Base-by-base conservation (phyloP, 768 basidiomycete species). In the Steccherinum ochraceum region DNA sequence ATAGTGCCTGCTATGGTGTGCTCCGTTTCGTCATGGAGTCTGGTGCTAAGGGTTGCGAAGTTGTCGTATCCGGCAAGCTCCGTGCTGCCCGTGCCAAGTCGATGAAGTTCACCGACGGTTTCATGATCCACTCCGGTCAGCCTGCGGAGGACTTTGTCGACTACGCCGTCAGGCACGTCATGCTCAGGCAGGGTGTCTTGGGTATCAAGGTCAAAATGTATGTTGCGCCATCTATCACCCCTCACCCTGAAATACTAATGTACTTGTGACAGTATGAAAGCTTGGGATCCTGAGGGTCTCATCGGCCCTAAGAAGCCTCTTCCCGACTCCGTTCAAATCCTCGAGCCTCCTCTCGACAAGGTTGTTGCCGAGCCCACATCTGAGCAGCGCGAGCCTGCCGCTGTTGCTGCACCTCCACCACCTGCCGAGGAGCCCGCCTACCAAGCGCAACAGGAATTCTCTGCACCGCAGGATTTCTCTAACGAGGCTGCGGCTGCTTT, bases 21-120 rank as follows among this genome's bases (percentile, higher is more conserved):
- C 93, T 99, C 66, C 93, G 96, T 66, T 99, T 97, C 78, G 93
- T 99, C 62, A 99, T 99, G 96, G 96, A 99, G 76, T 97, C 95
- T 52, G 91, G 91, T 61, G 96, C 96, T 60, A 99, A 99, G 77
- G 96, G 96, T 71, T 97, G 94, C 67, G 96, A 99, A 73, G 96
- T 99, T 57, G 92, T 98, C 66, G 94, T 99, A 58, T 98, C 95
- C 57, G 96, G 96, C 68, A 99, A 99, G 74, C 92, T 99, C 67
- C 93, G 96, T 68, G 96, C 95, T 58, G 96, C 96, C 58, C 93
- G 95, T 80, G 96, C 96, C 65, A 99, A 99, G 76, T 90, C 93
- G 18, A 99, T 99, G 96, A 99, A 99, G 74, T 98, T 99, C 77
- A 97, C 94, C 67, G 96, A 99, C 65, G 96, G 96, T 50, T 97